Evolutionary conservation across 2,329 filamentous ascomycete genomes (phyloP).

Genomic region (Ceratocystis lukuohia): DNA sequence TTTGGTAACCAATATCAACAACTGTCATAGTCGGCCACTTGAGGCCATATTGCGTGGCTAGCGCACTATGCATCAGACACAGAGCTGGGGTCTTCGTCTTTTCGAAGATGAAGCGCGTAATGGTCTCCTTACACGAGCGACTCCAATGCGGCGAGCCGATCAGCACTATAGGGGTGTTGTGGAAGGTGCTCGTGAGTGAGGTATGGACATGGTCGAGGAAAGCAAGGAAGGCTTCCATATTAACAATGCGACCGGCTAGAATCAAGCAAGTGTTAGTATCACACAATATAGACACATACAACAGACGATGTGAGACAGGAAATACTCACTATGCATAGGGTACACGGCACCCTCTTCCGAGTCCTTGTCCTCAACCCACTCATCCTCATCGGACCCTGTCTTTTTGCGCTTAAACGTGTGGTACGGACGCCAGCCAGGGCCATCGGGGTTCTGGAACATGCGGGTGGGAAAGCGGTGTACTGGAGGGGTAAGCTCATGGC

Average conservation of each 20-base stretch:
- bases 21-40: conserved; percentile 65
- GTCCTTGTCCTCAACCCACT: conserved; percentile 79
- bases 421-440: conserved; percentile 63
- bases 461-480: conserved; percentile 74
- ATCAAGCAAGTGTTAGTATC: not conserved
- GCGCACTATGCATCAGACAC: conserved; percentile 74
- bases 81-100: conserved; percentile 91
- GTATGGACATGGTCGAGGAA: conserved; percentile 87
- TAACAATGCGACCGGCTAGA: conserved; percentile 62
- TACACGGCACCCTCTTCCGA: conserved; percentile 82
- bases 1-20: conserved; percentile 81
- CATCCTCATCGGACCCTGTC: conserved; percentile 42
- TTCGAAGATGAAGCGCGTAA: conserved; percentile 93
- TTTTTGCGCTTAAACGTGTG: conserved; percentile 57
- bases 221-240: conserved; percentile 89
- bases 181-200: conserved; percentile 77
- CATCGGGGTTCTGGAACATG: conserved; percentile 80
- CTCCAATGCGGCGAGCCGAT: conserved; percentile 87
- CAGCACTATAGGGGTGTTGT: conserved; percentile 89
- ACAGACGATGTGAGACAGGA: not conserved
- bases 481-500: conserved; percentile 85
- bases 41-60: conserved; percentile 77
- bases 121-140: conserved; percentile 67
- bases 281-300: not conserved
- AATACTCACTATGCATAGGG: conserved; percentile 51